Conservation (phyloP, 75 land plant genomes). For the Isoetes taiwanensis region DNA sequence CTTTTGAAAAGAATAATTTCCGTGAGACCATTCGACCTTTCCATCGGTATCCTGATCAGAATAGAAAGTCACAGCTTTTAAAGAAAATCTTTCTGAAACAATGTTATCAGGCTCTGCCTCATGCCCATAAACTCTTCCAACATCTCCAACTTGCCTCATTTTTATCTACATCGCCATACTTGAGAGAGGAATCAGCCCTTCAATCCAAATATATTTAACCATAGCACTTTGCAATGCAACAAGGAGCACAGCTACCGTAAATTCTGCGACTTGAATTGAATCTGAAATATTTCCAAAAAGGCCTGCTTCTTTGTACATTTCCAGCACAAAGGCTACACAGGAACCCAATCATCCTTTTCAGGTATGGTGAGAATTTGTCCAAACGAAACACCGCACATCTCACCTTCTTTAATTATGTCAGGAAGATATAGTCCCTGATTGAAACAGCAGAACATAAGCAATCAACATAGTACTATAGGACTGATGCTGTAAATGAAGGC, state of each 20-base stretch:
- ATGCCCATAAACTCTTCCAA: no score
- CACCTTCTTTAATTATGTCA: conserved; percentile 56
- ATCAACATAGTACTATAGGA: not conserved
- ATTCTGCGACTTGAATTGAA: conserved; percentile 89
- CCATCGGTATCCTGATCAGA: no score
- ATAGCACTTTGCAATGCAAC: no score
- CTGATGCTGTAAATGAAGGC: not conserved
- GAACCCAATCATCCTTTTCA: conserved; percentile 83
- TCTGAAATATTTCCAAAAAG: conserved; percentile 50
- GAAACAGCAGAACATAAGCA: not conserved
- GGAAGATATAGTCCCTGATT: conserved; percentile 56
- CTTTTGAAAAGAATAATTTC: no score
- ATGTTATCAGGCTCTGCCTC: no score
- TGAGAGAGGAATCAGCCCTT: no score
- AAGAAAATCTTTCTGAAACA: no score
- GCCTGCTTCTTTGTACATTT: conserved; percentile 92
- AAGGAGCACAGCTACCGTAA: conserved; percentile 59
- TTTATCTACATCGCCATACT: no score
- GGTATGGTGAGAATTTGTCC: conserved; percentile 70
- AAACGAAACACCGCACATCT: conserved; percentile 69
- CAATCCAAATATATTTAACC: no score
- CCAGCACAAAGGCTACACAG: conserved; percentile 84
- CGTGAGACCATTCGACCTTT: no score
- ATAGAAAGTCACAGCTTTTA: no score
- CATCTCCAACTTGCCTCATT: no score